phyloP scores from a whole-genome alignment of 441 rosid genomes.

The Iberis amara region DNA sequence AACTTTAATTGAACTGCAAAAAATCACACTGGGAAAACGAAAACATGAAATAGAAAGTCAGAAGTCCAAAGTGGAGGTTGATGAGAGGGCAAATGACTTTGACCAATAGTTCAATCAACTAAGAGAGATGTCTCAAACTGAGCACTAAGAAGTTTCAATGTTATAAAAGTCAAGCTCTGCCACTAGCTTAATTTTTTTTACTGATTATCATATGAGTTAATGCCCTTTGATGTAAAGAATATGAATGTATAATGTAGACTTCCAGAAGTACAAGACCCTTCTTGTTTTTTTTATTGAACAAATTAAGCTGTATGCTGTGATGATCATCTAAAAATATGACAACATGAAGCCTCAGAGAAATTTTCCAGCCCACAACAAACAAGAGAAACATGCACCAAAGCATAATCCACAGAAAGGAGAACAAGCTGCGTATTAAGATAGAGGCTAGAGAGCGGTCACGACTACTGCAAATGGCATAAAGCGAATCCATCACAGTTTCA shows the following conservation, averaged over 20 bases:
- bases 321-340: conserved; percentile 8
- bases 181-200: conserved; percentile 24
- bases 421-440: no score
- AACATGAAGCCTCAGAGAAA: neutral
- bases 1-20: conserved; percentile 3
- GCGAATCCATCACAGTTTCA: conserved; percentile 39
- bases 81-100: conserved; percentile 29
- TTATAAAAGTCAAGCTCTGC: conserved; percentile 17
- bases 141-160: conserved; percentile 22
- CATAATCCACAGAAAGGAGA: no score
- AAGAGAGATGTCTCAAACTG: no score
- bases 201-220: conserved; percentile 19
- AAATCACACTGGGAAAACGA: neutral
- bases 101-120: conserved; percentile 13
- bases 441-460: no score
- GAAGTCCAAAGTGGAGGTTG: conserved; percentile 18
- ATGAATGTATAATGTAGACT: conserved; percentile 8
- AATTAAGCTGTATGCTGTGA: no score
- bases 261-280: conserved; percentile 19
- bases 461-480: conserved; percentile 26
- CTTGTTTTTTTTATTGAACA: neutral
- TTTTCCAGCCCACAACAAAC: no score
- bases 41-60: conserved; percentile 19
- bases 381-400: no score
- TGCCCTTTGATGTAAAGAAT: conserved; percentile 11